phyloP scores from a whole-genome alignment of 129 eudicot genomes.

The Artemisia tridentata region DNA sequence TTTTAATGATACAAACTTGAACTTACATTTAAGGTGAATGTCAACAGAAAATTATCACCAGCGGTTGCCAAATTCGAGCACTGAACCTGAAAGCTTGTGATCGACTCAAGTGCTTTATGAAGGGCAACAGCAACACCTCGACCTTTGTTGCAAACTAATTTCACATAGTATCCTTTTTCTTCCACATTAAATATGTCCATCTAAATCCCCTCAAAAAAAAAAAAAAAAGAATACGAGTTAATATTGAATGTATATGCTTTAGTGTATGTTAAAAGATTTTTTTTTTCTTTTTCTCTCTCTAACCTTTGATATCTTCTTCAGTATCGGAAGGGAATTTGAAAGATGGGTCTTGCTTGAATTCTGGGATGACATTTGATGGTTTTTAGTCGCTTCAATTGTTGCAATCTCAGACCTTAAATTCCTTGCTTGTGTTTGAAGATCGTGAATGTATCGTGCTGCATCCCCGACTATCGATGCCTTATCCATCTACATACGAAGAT shows the following conservation, averaged over 20 bases:
- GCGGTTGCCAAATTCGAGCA: constrained; percentile 49
- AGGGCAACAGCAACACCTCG: constrained; percentile 54
- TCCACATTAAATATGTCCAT: constrained; percentile 59
- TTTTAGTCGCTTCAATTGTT: constrained; percentile 42
- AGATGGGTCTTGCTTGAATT: constrained; percentile 20
- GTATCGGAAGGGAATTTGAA: constrained; percentile 12
- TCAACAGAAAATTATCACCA: constrained; percentile 46
- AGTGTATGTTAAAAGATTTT: too few relatives aligned
- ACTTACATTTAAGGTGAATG: constrained; percentile 58
- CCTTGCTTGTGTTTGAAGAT: constrained; percentile 58
- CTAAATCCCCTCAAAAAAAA: constrained; percentile 25
- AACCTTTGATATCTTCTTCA: constrained; percentile 54
- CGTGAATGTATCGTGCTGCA: constrained; percentile 70
- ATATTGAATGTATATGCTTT: background rate
- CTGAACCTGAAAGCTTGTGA: constrained; percentile 45
- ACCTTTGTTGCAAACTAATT: constrained; percentile 51
- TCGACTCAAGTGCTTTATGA: constrained; percentile 55
- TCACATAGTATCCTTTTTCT: constrained; percentile 54
- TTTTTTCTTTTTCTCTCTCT: too few relatives aligned
- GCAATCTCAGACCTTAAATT: constrained; percentile 51
- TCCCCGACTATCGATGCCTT: constrained; percentile 89
- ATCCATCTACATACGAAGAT: constrained; percentile 51
- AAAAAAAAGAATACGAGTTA: background rate
- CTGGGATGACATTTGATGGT: constrained; percentile 8
- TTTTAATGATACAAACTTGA: background rate